Percentiles rank a stretch among this genome's conserved stretches.
Conservation (phyloP, 352 stramenopile species). For the Phytophthora litchii region DNA sequence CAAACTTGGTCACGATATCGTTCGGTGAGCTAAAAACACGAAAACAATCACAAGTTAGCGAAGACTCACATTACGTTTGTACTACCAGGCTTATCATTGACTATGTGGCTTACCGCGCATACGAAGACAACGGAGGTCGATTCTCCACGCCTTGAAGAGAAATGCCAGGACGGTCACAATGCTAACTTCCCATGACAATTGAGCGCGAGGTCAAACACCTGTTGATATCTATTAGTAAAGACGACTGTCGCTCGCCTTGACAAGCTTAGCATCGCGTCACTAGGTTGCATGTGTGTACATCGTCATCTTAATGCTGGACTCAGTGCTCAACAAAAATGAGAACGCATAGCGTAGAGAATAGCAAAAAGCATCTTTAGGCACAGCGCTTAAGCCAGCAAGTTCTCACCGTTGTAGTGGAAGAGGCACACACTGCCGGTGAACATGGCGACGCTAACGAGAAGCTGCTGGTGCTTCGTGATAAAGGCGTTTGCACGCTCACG, state of each 20-base stretch:
- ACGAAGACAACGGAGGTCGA: slow-evolving; percentile 55
- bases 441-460: slow-evolving; percentile 75
- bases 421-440: slow-evolving; percentile 75
- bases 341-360: slow-evolving; percentile 23
- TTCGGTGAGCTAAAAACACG: slow-evolving; percentile 30
- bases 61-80: slow-evolving; percentile 1
- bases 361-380: slow-evolving; percentile 10
- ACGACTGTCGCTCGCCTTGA: slow-evolving; percentile 15
- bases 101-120: slow-evolving; percentile 58
- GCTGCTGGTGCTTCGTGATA: slow-evolving; percentile 77
- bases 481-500: slow-evolving; percentile 66
- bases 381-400: slow-evolving; percentile 59
- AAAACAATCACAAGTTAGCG: not conserved
- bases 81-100: slow-evolving; percentile 52
- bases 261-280: slow-evolving; percentile 11
- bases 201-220: slow-evolving; percentile 22
- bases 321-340: slow-evolving; percentile 20
- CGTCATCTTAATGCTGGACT: slow-evolving; percentile 13
- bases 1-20: slow-evolving; percentile 54
- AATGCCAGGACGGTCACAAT: not conserved
- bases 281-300: slow-evolving; percentile 11
- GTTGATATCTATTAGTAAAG: slow-evolving; percentile 43
- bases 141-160: slow-evolving; percentile 29
- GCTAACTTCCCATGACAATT: slow-evolving; percentile 4
- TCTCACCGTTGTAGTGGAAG: slow-evolving; percentile 87